Base-by-base conservation (phyloP, 2,329 filamentous ascomycete species). In the Stachybotrys elegans region DNA sequence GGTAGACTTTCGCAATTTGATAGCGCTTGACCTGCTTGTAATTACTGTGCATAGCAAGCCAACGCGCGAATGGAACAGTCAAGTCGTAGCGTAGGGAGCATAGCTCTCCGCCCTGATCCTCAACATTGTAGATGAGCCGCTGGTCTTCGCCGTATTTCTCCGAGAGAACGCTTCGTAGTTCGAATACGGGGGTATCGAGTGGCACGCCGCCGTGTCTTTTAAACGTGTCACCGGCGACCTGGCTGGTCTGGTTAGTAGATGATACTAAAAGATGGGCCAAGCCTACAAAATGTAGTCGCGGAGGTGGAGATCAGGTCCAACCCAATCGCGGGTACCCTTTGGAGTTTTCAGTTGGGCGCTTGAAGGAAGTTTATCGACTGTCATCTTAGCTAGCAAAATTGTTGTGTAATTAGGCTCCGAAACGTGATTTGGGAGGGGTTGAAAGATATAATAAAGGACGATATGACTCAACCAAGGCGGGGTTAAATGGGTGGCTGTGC, bases 91-190 rank as follows among this genome's bases (percentile, higher is more conserved):
- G 82, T 49, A 95, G 74, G 19, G 88, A 90, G 57, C 63, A 66
- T 43, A 68, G 55, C 70, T 95, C 89, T 51, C 89, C 88, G 57
- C 89, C 88, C 64, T 94, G 89, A 61, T 94, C 88, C 59, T 86
- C 83, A 50, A 93, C 59, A 62, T 94, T 87, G 69, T 94, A 94
- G 68, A 94, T 94, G 63, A 95, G 83, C 66, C 92, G 92, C 59
- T 84, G 88, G 66, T 95, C 89, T 70, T 95, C 89, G 62, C 89
- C 89, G 71, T 94, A 94, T 72, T 95, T 94, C 48, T 88, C 89
- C 16, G 88, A 78, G 29, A 95, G 77, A 51, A 94, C 92, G 56
- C 94, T 88, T 61, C 84, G 84, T 49, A 93, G 74, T 66, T 95
- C 89, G 62, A 95, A 95, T 48, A 93, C 88, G 51, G 78, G 80